Percentiles rank a stretch among this genome's conserved stretches.
phyloP scores from a whole-genome alignment of 2,329 filamentous ascomycete species.

The Neoscytalidium dimidiatum region DNA sequence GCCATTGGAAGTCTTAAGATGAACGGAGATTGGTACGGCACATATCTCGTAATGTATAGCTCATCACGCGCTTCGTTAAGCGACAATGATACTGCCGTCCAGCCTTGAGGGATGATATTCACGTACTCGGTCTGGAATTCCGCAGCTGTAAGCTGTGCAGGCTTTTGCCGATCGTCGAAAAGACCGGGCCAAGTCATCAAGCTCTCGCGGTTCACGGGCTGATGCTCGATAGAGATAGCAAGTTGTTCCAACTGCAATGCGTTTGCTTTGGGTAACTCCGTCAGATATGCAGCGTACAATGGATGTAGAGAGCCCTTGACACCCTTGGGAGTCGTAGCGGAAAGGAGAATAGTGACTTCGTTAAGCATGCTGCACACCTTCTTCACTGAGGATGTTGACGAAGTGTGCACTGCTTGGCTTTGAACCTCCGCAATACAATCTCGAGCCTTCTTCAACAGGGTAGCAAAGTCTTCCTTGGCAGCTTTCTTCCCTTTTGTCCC shows the following conservation, averaged over 20 bases:
- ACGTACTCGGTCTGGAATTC: conserved; percentile 78
- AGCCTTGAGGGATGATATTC: conserved; percentile 78
- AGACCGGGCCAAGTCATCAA: conserved; percentile 43
- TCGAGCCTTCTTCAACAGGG: conserved; percentile 65
- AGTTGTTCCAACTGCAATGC: conserved; percentile 68
- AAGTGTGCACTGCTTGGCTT: conserved; percentile 53
- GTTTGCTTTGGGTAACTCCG: conserved; percentile 69
- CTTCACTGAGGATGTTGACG: conserved; percentile 60
- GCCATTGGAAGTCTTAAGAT: conserved; percentile 83
- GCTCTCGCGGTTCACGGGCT: conserved; percentile 38
- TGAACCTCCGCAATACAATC: conserved; percentile 67
- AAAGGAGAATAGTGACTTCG: conserved; percentile 41
- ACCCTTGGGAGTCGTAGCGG: conserved; percentile 35
- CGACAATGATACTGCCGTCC: conserved; percentile 84
- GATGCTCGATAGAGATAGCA: conserved; percentile 52
- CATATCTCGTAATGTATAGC: conserved; percentile 84
- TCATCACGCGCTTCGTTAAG: conserved; percentile 82
- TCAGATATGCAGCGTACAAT: conserved; percentile 41
- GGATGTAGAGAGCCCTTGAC: conserved; percentile 39
- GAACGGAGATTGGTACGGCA: conserved; percentile 75
- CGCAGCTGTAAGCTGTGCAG: conserved; percentile 40
- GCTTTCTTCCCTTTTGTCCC: conserved; percentile 18
- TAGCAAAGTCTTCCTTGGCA: conserved; percentile 51
- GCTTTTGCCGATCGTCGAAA: conserved; percentile 28
- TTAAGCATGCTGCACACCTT: conserved; percentile 38